Conservation (phyloP, 805 yeast species). For the Pichia phayaonensis region DNA sequence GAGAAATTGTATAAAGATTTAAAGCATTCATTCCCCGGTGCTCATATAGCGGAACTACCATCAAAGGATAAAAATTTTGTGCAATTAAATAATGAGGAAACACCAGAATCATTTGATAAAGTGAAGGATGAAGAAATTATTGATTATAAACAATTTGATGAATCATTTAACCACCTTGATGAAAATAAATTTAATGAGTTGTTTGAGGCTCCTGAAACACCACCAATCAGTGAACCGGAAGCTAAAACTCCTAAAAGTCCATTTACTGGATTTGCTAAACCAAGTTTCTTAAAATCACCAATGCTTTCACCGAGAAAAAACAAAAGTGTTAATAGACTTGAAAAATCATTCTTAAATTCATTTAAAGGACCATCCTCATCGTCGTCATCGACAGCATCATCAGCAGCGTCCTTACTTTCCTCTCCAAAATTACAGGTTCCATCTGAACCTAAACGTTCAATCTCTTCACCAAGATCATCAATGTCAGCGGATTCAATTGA, state of each 20-base stretch:
- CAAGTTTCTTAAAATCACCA: constrained; percentile 5
- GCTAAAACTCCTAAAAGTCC: background rate
- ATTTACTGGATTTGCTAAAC: background rate
- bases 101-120: background rate
- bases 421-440: background rate
- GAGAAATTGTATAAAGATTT: constrained; percentile 46
- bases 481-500: constrained; percentile 1
- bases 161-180: constrained; percentile 2
- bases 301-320: constrained; percentile 1
- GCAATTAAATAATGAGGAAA: constrained; percentile 13
- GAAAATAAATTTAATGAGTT: constrained; percentile 5
- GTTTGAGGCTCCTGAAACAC: background rate
- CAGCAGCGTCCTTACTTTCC: background rate
- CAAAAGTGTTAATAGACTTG: constrained; percentile 1
- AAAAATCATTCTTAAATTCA: constrained; percentile 5
- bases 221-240: background rate
- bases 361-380: constrained; percentile 5
- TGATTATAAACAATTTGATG: background rate
- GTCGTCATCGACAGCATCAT: background rate
- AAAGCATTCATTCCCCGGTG: constrained; percentile 58
- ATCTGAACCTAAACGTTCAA: background rate
- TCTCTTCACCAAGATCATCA: background rate
- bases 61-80: constrained; percentile 23
- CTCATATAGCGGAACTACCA: constrained; percentile 36
- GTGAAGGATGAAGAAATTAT: background rate